These are phyloP conservation scores for Dendrocalamus sinicus DNA, from an alignment of 176 grass and related monocot genomes.

Conservation along the genomic window DNA sequence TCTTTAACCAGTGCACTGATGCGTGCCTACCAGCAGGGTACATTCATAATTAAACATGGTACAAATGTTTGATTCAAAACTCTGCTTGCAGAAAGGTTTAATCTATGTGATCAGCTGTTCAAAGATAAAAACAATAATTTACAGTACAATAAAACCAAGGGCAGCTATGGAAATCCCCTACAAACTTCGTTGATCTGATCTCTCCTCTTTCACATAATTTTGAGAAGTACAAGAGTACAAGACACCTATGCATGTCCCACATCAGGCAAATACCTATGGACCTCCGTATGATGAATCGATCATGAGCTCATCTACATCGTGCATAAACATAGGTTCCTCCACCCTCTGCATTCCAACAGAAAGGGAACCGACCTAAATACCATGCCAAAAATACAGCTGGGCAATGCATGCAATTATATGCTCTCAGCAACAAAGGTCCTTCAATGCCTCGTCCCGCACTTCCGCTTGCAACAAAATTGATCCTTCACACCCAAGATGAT, in stretches of 20 bases:
- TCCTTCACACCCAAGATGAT: background rate
- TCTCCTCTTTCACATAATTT: background rate
- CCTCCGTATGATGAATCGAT: background rate
- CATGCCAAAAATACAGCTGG: background rate
- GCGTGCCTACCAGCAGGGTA: background rate
- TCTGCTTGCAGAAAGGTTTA: slow-evolving; percentile 5
- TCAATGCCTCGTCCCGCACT: background rate
- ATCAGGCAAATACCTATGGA: background rate
- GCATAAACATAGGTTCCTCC: too few species aligned
- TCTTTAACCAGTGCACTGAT: slow-evolving; percentile 19
- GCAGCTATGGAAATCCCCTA: slow-evolving; percentile 9
- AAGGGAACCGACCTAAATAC: slow-evolving; percentile 11
- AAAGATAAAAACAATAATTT: background rate
- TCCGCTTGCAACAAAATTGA: background rate
- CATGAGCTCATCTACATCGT: background rate
- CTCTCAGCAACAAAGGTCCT: background rate
- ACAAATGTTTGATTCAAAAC: background rate
- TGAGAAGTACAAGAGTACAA: background rate
- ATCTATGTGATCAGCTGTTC: background rate
- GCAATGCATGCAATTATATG: background rate
- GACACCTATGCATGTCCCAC: background rate
- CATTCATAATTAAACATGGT: background rate
- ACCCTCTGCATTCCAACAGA: background rate
- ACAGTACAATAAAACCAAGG: slow-evolving; percentile 1
- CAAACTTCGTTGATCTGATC: background rate